Base-by-base conservation (phyloP, 1,284 basidiomycete genomes). In the Coriolopsis trogii region DNA sequence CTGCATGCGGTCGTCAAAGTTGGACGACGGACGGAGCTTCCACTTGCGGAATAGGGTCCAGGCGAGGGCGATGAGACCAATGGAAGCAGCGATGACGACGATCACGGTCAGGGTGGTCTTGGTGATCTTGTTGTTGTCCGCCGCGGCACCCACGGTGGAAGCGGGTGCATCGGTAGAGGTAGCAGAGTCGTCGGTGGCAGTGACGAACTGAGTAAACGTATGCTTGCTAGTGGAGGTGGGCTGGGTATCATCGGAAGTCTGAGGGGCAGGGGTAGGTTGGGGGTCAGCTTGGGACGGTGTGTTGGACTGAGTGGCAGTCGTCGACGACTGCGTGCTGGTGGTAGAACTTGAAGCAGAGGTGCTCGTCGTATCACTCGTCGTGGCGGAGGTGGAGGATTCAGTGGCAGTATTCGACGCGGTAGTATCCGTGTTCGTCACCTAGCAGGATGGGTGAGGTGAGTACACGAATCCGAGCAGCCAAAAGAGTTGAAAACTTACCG, bases 41-140 rank as follows among this genome's bases (percentile, higher is more conserved):
- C 89, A 93, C 72, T 93, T 94, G 73, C 93, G 87, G 78, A 94
- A 91, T 63, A 91, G 74, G 30, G 91, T 94, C 89, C 89, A 95
- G 58, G 87, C 77, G 58, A 92, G 81, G 46, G 79, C 78, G 29
- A 85, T 70, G 33, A 80, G 84, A 58, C 84, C 92, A 38, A 93
- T 66, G 38, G 79, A 82, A 5, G 84, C 77, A 8, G 83, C 89
- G 42, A 91, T 75, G 36, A 84, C 82, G 59, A 91, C 85, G 61
- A 95, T 75, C 41, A 84, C 76, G 21, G 88, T 91, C 50, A 91
- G 66, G 5, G 88, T 83, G 20, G 78, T 76, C 61, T 77, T 79
- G 40, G 78, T 70, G 45, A 78, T 63, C 44, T 67, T 65, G 25
- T 61, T 52, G 28, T 55, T 44, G 31, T 54, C 52, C n/a, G 20